A percentile compares a stretch with the other conserved stretches of the same genome.
phyloP scores from a whole-genome alignment of 352 stramenopile species.

The Phytopythium cucurbitacearum region DNA sequence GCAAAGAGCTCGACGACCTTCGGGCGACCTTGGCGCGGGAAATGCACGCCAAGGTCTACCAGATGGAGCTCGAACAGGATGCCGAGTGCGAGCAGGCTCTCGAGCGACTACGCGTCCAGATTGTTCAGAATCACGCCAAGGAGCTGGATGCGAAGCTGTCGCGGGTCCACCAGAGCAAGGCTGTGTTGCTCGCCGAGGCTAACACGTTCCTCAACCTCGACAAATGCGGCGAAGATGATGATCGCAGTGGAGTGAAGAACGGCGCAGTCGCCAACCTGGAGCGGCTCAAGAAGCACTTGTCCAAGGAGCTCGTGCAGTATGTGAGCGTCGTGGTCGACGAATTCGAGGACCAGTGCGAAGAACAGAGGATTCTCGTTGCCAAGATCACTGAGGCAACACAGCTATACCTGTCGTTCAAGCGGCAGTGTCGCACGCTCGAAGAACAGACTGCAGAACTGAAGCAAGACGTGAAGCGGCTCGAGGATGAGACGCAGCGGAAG shows the following conservation, averaged over 20 bases:
- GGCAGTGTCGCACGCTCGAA: slow-evolving; percentile 39
- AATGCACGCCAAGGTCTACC: slow-evolving; percentile 21
- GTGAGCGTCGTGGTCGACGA: slow-evolving; percentile 42
- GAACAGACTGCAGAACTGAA: slow-evolving; percentile 27
- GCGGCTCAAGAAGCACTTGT: slow-evolving; percentile 40
- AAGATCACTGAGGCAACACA: slow-evolving; percentile 62
- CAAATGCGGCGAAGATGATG: not conserved
- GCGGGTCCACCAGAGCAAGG: slow-evolving; percentile 39
- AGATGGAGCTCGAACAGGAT: slow-evolving; percentile 40
- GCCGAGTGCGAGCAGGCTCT: slow-evolving; percentile 32
- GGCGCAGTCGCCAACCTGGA: slow-evolving; percentile 23
- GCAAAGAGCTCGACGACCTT: slow-evolving; percentile 25
- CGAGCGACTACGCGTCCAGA: slow-evolving; percentile 20
- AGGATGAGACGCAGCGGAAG: slow-evolving; percentile 43
- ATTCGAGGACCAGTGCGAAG: slow-evolving; percentile 53
- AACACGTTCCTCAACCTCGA: slow-evolving; percentile 29
- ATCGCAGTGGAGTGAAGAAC: slow-evolving; percentile 11
- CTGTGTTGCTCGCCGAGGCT: slow-evolving; percentile 41
- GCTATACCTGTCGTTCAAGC: slow-evolving; percentile 55
- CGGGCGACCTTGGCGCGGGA: slow-evolving; percentile 43
- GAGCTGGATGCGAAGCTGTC: slow-evolving; percentile 41
- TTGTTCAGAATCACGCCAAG: slow-evolving; percentile 20
- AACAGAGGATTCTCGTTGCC: slow-evolving; percentile 44
- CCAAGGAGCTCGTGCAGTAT: slow-evolving; percentile 39
- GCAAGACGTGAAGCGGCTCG: slow-evolving; percentile 22